A percentile compares a stretch with the other conserved stretches of the same genome.
phyloP scores from a whole-genome alignment of 2,329 filamentous ascomycete genomes.

The Lachnellula suecica region DNA sequence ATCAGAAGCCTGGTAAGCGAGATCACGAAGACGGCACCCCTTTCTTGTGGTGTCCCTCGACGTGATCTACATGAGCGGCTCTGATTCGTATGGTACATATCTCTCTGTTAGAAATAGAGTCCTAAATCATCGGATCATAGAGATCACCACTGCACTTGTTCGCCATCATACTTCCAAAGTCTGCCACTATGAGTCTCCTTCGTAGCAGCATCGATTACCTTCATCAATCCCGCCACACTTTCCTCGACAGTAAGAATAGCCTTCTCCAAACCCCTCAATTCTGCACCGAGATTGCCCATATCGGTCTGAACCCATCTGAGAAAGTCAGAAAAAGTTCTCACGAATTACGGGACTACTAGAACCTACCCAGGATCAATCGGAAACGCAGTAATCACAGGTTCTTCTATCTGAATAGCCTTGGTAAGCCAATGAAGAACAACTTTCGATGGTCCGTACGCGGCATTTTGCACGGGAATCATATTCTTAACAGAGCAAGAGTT shows the following conservation, averaged over 20 bases:
- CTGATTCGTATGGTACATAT: too few relatives aligned
- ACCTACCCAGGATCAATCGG: conserved; percentile 12
- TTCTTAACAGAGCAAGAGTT: conserved; percentile 5
- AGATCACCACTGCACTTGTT: conserved; percentile 8
- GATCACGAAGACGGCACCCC: background rate
- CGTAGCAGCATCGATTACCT: conserved; percentile 11
- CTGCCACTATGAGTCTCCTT: conserved; percentile 15
- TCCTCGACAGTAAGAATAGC: conserved; percentile 22
- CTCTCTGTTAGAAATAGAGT: background rate
- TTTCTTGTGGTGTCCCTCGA: too few relatives aligned
- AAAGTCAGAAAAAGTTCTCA: conserved; percentile 17
- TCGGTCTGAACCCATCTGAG: conserved; percentile 23
- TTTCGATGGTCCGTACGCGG: conserved; percentile 34
- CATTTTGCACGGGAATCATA: conserved; percentile 20
- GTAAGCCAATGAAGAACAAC: conserved; percentile 34
- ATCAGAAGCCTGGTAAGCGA: background rate
- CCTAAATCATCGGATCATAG: background rate
- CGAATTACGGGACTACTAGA: background rate
- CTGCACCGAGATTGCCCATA: conserved; percentile 17
- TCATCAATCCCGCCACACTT: conserved; percentile 16
- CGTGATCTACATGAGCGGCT: too few relatives aligned
- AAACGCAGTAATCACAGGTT: conserved; percentile 24
- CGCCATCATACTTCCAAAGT: conserved; percentile 8
- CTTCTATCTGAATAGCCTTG: conserved; percentile 25
- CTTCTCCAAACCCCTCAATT: conserved; percentile 15